These are phyloP conservation scores for Acmispon strigosus DNA, from an alignment of 306 rosid species.

Conservation along the genomic window DNA sequence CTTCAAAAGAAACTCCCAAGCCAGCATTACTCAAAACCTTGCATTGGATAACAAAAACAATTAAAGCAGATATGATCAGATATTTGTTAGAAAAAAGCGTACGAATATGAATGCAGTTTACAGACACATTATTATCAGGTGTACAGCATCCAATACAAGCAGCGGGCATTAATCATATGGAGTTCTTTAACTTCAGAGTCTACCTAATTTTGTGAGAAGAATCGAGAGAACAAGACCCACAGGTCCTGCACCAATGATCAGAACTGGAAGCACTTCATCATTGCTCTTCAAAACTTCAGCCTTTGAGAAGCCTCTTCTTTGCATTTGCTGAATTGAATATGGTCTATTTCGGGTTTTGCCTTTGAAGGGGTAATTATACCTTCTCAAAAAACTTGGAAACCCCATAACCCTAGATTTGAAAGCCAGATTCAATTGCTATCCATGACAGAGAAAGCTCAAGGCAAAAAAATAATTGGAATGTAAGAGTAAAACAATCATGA, in stretches of 20 bases:
- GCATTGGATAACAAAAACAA: neutral
- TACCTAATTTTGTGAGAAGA: conserved; percentile 80
- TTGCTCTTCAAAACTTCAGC: conserved; percentile 32
- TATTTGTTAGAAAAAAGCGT: neutral
- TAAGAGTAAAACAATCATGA: neutral
- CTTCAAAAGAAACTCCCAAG: neutral
- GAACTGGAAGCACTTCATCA: conserved; percentile 60
- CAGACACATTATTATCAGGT: neutral
- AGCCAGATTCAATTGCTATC: conserved; percentile 8
- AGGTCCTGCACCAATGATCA: conserved; percentile 85
- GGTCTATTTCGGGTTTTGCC: conserved; percentile 29
- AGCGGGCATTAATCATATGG: neutral
- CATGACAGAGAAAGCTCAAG: neutral
- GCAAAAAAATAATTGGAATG: conserved; percentile 8
- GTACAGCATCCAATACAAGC: neutral
- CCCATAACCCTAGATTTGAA: conserved; percentile 42
- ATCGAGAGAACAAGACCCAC: conserved; percentile 85
- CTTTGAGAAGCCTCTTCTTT: conserved; percentile 49
- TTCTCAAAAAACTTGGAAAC: conserved; percentile 34
- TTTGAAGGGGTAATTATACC: conserved; percentile 25
- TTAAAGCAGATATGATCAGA: neutral
- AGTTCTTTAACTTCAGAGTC: neutral
- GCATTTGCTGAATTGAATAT: conserved; percentile 18
- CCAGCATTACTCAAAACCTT: neutral
- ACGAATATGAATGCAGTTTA: neutral